Evolutionary conservation across 2,329 filamentous ascomycete species (phyloP).

Genomic region (Rosellinia necatrix): DNA sequence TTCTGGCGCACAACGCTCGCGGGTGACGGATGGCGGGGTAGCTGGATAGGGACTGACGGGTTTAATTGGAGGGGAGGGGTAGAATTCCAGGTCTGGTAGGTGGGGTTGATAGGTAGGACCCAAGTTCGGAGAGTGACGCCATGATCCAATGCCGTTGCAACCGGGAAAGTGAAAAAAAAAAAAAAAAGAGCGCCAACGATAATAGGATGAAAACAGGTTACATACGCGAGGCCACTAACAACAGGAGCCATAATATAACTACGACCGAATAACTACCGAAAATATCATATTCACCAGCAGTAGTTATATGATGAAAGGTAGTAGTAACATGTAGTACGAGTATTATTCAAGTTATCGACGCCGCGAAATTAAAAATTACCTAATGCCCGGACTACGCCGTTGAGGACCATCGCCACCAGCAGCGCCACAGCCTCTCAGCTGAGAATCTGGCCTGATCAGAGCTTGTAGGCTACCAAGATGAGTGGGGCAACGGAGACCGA

Average conservation of each 20-base stretch:
- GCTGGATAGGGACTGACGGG: background rate
- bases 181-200: no score
- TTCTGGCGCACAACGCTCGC: conserved; percentile 8
- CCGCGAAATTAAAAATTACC: no score
- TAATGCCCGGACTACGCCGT: no score
- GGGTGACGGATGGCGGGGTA: conserved; percentile 19
- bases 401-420: background rate
- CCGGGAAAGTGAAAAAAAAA: no score
- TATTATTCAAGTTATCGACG: no score
- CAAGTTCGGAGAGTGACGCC: conserved; percentile 11
- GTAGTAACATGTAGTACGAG: no score
- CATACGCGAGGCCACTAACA: background rate
- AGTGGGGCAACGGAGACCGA: no score
- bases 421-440: conserved; percentile 6
- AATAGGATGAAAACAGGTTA: no score
- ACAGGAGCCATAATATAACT: no score
- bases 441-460: background rate
- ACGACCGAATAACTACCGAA: no score
- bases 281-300: no score
- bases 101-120: conserved; percentile 1
- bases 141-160: conserved; percentile 11
- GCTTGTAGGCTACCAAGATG: background rate
- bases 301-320: no score
- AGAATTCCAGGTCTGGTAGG: background rate
- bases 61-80: conserved; percentile 17